Base-by-base conservation (phyloP, 2,329 filamentous ascomycete species). In the Ceratocystis destructans region DNA sequence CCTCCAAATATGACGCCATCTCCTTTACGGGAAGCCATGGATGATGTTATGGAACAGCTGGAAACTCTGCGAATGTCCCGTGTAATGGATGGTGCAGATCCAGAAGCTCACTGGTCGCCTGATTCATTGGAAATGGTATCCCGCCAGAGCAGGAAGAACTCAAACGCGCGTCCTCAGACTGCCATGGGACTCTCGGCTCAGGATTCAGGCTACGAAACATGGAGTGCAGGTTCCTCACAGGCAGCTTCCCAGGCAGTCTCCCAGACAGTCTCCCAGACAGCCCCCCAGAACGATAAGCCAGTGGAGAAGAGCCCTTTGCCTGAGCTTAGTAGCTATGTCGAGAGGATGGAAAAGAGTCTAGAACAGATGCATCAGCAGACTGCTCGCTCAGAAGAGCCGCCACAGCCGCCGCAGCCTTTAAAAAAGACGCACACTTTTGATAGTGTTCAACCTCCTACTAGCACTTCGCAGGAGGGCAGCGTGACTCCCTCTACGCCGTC, bases 31-130 rank as follows among this genome's bases (percentile, higher is more conserved):
- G 90, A 92, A 74, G 94, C 94, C 0, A 99, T 99, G 91, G 93
- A 97, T 73, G 93, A 95, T 75, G 92, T 99, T 3, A 96, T 97
- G 85, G 90, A 94, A 70, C 95, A 94, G 66, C 77, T 99, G 55
- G 87, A 96, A 73, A 91, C 92, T 68, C 89, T 99, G 79, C 87
- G 68, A 41, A 79, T 87, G 71, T 79, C 83, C 53, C 80, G 81
- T 66, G 77, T 81, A 25, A 79, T 69, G 71, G 80, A 83, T 44
- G 64, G 61, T 6, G 64, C 66, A 8, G 67, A 68, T 12, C 82
- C 33, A 81, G 84, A 0, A 7, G 84, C 90, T 72, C 87, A 91
- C 3, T 99, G 94, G 94, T 94, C 91, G 0, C 91, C 91, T 0
- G 92, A 96, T 71, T 89, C 87, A 6, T 96, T 95, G 72, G 87